phyloP scores from a whole-genome alignment of 441 rosid species.

The Euphorbia celastroides region DNA sequence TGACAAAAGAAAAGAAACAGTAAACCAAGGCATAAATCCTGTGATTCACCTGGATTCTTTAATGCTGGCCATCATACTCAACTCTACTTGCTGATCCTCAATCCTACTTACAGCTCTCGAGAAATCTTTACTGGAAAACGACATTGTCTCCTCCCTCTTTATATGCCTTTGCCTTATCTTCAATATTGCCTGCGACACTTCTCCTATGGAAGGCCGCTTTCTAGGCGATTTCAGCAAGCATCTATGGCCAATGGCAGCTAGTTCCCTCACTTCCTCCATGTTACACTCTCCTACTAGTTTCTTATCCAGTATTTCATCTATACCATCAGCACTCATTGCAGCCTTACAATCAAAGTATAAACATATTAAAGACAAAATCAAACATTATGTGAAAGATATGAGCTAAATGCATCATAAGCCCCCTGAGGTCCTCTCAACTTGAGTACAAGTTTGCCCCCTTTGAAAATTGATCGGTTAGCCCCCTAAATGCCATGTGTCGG shows the following conservation, averaged over 20 bases:
- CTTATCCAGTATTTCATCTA: constrained; percentile 76
- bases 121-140: constrained; percentile 46
- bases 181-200: constrained; percentile 68
- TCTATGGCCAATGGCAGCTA: constrained; percentile 62
- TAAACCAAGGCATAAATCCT: too few species aligned
- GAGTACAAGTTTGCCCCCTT: too few species aligned
- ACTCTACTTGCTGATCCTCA: constrained; percentile 65
- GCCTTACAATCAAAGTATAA: constrained; percentile 43
- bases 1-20: too few species aligned
- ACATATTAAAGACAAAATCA: too few species aligned
- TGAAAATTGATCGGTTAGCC: too few species aligned
- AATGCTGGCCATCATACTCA: constrained; percentile 46
- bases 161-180: constrained; percentile 58
- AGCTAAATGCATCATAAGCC: too few species aligned
- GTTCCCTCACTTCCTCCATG: constrained; percentile 59
- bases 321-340: constrained; percentile 81
- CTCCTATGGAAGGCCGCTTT: constrained; percentile 75
- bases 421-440: too few species aligned
- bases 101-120: constrained; percentile 62
- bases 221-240: constrained; percentile 75
- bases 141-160: constrained; percentile 45
- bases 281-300: constrained; percentile 55
- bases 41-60: constrained; percentile 34
- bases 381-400: too few species aligned
- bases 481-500: too few species aligned